These are phyloP conservation scores for Eremothecium coryli DNA, from an alignment of 1,139 yeast genomes.

Conservation along the genomic window DNA sequence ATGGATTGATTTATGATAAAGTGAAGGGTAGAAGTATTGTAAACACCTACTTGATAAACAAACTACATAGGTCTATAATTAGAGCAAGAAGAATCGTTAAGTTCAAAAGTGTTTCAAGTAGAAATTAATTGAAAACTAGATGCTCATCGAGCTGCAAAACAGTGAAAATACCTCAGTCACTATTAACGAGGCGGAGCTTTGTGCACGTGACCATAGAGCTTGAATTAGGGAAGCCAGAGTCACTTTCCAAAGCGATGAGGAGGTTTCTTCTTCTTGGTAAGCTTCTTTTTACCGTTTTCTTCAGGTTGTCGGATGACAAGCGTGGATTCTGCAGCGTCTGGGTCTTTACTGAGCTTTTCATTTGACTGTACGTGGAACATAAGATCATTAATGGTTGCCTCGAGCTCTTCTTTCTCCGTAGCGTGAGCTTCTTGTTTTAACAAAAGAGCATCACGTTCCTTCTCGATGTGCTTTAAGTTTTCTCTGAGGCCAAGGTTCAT, in stretches of 20 bases:
- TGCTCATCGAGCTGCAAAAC: constrained; percentile 1
- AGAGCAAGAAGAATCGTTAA: constrained; percentile 1
- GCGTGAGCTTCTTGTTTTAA: constrained; percentile 20
- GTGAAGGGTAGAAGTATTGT: neutral
- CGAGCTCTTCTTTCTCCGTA: constrained; percentile 42
- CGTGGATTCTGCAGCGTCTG: constrained; percentile 65
- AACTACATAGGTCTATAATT: constrained; percentile 2
- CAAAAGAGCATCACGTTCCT: constrained; percentile 33
- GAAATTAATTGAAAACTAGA: neutral
- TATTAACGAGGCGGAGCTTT: no score
- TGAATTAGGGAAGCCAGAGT: no score
- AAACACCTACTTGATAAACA: neutral
- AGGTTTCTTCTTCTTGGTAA: constrained; percentile 14
- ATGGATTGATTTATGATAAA: neutral
- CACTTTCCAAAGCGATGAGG: constrained; percentile 3
- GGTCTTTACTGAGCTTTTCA: constrained; percentile 60
- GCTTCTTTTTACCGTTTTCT: constrained; percentile 6
- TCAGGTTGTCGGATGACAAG: constrained; percentile 34
- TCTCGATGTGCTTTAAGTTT: constrained; percentile 44
- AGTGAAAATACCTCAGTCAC: no score
- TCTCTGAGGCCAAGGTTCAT: constrained; percentile 49
- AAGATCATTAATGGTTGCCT: constrained; percentile 67
- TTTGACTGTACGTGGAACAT: constrained; percentile 75
- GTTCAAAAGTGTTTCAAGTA: neutral
- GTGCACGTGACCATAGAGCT: no score